These are phyloP conservation scores for Chalara sp. DNA, from an alignment of 2,329 filamentous ascomycete species.

Conservation along the genomic window DNA sequence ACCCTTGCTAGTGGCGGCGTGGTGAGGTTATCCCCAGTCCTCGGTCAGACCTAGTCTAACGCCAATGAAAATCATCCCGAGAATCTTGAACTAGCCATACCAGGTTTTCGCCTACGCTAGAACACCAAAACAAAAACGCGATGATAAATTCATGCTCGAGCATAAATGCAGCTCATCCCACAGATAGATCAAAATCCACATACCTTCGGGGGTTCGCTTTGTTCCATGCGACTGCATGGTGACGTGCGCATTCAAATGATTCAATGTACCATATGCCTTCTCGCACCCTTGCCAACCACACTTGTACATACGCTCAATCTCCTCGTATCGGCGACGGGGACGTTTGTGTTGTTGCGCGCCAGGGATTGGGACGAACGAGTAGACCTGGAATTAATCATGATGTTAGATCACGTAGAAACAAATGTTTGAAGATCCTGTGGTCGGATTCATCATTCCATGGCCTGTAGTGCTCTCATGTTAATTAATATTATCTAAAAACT, in stretches of 20 bases:
- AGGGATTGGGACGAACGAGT: slow-evolving; percentile 95
- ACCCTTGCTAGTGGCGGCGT: slow-evolving; percentile 36
- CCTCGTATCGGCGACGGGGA: slow-evolving; percentile 86
- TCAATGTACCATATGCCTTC: slow-evolving; percentile 95
- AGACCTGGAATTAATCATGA: slow-evolving; percentile 67
- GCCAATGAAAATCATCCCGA: slow-evolving; percentile 31
- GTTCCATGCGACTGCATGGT: slow-evolving; percentile 96
- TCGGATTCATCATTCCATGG: too few species aligned
- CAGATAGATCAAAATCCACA: slow-evolving; percentile 28
- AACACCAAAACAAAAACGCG: neutral
- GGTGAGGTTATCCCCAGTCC: slow-evolving; percentile 34
- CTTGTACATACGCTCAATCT: slow-evolving; percentile 99
- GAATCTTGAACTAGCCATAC: neutral
- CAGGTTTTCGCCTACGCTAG: neutral
- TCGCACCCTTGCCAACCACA: slow-evolving; percentile 98
- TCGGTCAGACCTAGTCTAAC: slow-evolving; percentile 40
- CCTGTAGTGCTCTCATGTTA: neutral
- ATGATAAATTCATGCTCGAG: neutral
- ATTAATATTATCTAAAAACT: neutral
- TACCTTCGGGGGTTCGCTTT: slow-evolving; percentile 96
- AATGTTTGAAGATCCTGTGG: neutral
- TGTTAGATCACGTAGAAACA: slow-evolving; percentile 11
- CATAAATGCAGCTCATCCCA: too few species aligned
- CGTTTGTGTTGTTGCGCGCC: slow-evolving; percentile 97
- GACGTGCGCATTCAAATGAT: slow-evolving; percentile 95